A percentile compares a stretch with the other conserved stretches of the same genome.
Conservation (phyloP, 768 basidiomycete species). For the Ramaria sp. region DNA sequence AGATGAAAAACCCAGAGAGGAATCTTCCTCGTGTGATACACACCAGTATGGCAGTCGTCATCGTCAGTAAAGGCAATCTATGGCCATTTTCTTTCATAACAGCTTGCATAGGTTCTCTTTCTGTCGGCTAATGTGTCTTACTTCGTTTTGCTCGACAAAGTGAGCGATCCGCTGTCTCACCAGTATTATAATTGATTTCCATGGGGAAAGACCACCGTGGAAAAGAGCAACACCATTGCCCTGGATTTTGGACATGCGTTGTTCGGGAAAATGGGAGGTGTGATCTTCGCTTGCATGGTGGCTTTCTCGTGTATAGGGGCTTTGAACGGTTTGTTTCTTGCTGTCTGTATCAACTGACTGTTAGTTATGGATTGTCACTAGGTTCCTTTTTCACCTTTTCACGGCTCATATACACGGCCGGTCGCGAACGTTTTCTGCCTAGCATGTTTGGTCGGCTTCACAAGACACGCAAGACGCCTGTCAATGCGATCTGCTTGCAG, state of each 20-base stretch:
- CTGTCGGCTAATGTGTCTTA: conserved; percentile 80
- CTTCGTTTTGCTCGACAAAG: conserved; percentile 87
- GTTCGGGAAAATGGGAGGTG: conserved; percentile 81
- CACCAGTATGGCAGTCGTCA: conserved; percentile 77
- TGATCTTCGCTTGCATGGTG: conserved; percentile 82
- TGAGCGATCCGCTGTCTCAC: conserved; percentile 16
- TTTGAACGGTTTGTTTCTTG: conserved; percentile 55
- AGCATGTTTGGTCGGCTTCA: conserved; percentile 73
- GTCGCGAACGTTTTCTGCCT: conserved; percentile 81
- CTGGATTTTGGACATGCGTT: conserved; percentile 85
- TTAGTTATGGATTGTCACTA: conserved; percentile 16
- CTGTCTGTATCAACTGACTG: not conserved
- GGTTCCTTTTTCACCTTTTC: conserved; percentile 66
- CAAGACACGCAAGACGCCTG: conserved; percentile 64
- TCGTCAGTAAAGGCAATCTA: conserved; percentile 32
- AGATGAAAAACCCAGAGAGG: conserved; percentile 70
- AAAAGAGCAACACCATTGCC: conserved; percentile 77
- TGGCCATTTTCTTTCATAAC: not conserved
- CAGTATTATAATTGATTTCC: not conserved
- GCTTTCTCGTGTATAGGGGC: conserved; percentile 94
- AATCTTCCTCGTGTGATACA: conserved; percentile 88
- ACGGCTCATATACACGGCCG: conserved; percentile 83
- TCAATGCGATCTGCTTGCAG: conserved; percentile 82
- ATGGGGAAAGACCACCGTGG: conserved; percentile 41
- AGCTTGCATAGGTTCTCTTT: conserved; percentile 49